Evolutionary conservation across 768 basidiomycete genomes (phyloP).

Genomic region (Kwoniella europaea): DNA sequence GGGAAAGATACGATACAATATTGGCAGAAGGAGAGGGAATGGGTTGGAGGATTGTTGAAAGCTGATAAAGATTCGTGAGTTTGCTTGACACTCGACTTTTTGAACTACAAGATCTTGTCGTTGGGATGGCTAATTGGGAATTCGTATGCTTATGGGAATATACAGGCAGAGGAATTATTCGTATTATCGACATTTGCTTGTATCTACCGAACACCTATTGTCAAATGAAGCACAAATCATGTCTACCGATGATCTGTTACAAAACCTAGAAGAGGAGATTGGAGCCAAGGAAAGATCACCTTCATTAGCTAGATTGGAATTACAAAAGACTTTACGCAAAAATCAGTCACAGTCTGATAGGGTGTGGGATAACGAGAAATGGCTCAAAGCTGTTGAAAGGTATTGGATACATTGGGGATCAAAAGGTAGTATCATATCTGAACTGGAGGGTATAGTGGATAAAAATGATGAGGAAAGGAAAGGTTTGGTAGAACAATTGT

Average conservation of each 20-base stretch:
- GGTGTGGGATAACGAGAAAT: slow-evolving; percentile 19
- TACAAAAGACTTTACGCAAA: slow-evolving; percentile 27
- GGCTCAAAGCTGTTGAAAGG: slow-evolving; percentile 19
- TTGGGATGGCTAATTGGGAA: not conserved
- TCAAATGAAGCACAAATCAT: not conserved
- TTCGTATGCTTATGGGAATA: not conserved
- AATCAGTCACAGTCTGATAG: not conserved
- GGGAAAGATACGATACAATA: slow-evolving; percentile 1
- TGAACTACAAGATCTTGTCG: too few species aligned
- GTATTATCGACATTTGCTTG: slow-evolving; percentile 39
- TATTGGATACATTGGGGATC: slow-evolving; percentile 50
- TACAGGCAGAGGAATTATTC: slow-evolving; percentile 46
- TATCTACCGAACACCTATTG: not conserved
- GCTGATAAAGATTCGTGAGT: slow-evolving; percentile 36
- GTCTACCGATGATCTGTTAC: slow-evolving; percentile 29
- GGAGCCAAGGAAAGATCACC: slow-evolving; percentile 52
- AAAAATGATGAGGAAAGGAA: slow-evolving; percentile 11
- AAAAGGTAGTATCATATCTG: slow-evolving; percentile 44
- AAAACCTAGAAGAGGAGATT: slow-evolving; percentile 31
- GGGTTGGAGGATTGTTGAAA: slow-evolving; percentile 15
- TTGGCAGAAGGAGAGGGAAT: slow-evolving; percentile 28
- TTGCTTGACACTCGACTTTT: too few species aligned
- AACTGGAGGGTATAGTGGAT: slow-evolving; percentile 32
- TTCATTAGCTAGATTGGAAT: slow-evolving; percentile 43
- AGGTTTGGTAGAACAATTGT: slow-evolving; percentile 2